phyloP scores from a whole-genome alignment of 768 basidiomycete genomes.

The Serendipita sp. region DNA sequence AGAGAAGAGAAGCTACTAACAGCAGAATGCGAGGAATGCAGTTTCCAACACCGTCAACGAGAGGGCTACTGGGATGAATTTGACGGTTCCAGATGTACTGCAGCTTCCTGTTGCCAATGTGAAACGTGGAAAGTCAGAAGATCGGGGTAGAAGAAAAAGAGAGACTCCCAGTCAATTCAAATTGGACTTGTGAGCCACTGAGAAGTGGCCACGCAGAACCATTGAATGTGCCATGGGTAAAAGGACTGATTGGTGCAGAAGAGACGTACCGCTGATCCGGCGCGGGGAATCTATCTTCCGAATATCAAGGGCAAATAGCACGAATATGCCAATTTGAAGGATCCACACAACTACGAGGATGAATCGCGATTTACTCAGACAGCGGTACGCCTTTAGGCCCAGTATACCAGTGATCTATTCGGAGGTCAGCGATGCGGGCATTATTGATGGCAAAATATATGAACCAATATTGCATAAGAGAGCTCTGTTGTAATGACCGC shows the following conservation, averaged over 20 bases:
- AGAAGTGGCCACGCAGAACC: not conserved
- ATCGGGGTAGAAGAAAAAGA: not conserved
- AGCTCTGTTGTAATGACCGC: constrained; percentile 3
- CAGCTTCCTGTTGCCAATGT: not conserved
- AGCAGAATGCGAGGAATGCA: constrained; percentile 43
- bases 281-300: constrained; percentile 24
- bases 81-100: constrained; percentile 14
- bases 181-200: not conserved
- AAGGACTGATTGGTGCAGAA: too few relatives aligned
- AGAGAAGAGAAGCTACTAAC: constrained; percentile 24
- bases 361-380: constrained; percentile 41
- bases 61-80: constrained; percentile 26
- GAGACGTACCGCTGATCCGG: constrained; percentile 31
- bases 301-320: constrained; percentile 29
- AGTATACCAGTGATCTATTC: constrained; percentile 43
- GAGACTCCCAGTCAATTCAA: not conserved
- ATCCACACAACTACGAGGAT: constrained; percentile 29
- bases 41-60: constrained; percentile 37
- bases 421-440: not conserved
- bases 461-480: constrained; percentile 8
- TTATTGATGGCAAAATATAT: not conserved
- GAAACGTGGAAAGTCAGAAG: constrained; percentile 7
- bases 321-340: constrained; percentile 29
- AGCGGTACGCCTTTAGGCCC: constrained; percentile 51
- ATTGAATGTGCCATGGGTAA: not conserved